phyloP scores from a whole-genome alignment of 495 filamentous ascomycete genomes.

The Parachaetomium inaequale region DNA sequence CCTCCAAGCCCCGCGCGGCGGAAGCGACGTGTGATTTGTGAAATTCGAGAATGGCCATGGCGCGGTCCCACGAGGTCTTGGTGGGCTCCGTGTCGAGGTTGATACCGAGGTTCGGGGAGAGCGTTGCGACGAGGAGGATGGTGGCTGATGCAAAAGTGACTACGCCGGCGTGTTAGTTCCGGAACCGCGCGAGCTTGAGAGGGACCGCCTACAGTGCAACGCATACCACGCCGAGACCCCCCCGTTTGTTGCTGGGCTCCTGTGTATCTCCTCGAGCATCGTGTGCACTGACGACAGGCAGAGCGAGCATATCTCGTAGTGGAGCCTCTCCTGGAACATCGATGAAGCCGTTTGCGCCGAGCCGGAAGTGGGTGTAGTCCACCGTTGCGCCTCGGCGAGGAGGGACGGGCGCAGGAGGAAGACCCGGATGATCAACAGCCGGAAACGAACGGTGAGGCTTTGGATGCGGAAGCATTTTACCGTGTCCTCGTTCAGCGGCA shows the following conservation, averaged over 20 bases:
- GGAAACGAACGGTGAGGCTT: constrained; percentile 2
- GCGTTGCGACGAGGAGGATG: constrained; percentile 18
- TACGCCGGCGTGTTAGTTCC: not conserved
- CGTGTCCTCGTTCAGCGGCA: not conserved
- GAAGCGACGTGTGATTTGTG: constrained; percentile 17
- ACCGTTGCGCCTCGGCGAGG: constrained; percentile 16
- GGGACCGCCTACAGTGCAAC: constrained; percentile 21
- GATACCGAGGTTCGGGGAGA: constrained; percentile 18
- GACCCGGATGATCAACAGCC: constrained; percentile 13
- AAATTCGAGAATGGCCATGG: constrained; percentile 16
- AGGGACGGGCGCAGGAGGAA: constrained; percentile 21
- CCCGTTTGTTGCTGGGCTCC: constrained; percentile 1
- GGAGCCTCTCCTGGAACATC: constrained; percentile 19
- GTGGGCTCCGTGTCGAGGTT: constrained; percentile 14
- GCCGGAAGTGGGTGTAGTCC: not conserved
- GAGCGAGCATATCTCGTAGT: constrained; percentile 20
- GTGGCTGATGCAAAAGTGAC: constrained; percentile 20
- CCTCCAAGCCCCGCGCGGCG: constrained; percentile 15
- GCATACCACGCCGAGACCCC: constrained; percentile 17
- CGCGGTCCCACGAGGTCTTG: constrained; percentile 21
- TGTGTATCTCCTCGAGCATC: constrained; percentile 23
- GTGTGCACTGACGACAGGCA: constrained; percentile 19
- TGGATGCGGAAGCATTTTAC: constrained; percentile 1
- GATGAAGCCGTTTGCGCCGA: constrained; percentile 2
- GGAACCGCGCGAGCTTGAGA: not conserved